Base-by-base conservation (phyloP, 2,329 filamentous ascomycete species). In the Colletotrichum lindemuthianum region DNA sequence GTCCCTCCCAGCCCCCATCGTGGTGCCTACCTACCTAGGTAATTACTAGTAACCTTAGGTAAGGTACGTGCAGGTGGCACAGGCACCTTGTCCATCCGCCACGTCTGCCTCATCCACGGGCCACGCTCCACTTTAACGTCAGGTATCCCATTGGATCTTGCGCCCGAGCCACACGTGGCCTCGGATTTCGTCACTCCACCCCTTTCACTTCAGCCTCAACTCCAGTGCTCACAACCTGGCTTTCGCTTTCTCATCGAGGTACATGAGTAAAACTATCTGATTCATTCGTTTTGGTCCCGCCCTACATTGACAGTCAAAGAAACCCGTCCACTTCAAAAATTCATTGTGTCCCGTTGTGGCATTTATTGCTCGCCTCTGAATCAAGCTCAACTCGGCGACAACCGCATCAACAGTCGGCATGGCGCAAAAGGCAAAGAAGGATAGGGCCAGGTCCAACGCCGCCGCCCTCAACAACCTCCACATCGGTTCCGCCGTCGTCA, bases 391-490 rank as follows among this genome's bases (percentile, higher is more conserved):
- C 7, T 16, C 33, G 34, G 8, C 33, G 36, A 15, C 40, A 51
- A 41, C 32, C 41, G 59, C 15, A 10, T 32, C 41, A 33, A 12
- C 40, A 11, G 40, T 16, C 67, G 67, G 56, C 66, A 88, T 88
- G 86, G 86, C 86, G 36, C 86, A 88, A 72, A 88, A 88, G 73
- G 86, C 86, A 60, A 86, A 86, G 73, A 88, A 88, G 71, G 86
- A 88, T 71, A 79, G 80, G 67, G 96, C 96, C 61, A 91, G 90
- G 70, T 88, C 90, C 79, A 98, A 98, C 78, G 83, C 87, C 50
- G 82, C 87, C 39, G 84, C 91, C 47, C 88, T 99, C 50, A 92
- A 90, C 74, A 92, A 89, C 73, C 92, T 96, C 33, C 95, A 97
- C 76, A 81, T 92, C 59, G 90, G 91, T 67, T 90, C 92, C 49